These are phyloP conservation scores for Malassezia slooffiae DNA, from an alignment of 1,284 basidiomycete species.

Conservation along the genomic window DNA sequence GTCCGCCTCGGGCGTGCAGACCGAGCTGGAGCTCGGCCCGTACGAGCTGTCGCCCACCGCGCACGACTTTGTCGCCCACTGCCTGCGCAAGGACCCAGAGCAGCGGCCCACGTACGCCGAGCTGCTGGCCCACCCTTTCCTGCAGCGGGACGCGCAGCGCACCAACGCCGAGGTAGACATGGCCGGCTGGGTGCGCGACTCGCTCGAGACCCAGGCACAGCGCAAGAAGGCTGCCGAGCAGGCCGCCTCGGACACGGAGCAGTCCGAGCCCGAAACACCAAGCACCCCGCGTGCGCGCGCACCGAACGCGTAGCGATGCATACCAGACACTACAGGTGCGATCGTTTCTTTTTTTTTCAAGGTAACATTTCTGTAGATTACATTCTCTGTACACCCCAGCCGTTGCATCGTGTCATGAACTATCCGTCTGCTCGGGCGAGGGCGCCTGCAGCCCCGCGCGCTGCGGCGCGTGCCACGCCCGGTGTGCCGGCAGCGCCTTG, in stretches of 20 bases:
- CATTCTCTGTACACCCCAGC: neutral
- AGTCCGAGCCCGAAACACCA: no score
- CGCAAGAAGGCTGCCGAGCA: no score
- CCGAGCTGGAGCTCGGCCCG: constrained; percentile 8
- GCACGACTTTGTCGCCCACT: constrained; percentile 39
- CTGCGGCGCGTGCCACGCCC: no score
- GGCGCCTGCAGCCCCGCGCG: no score
- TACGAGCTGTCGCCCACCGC: constrained; percentile 42
- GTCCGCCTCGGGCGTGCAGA: neutral
- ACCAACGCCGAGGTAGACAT: constrained; percentile 45
- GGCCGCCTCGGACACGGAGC: no score
- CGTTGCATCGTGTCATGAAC: no score
- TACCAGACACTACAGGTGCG: no score
- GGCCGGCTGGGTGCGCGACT: constrained; percentile 37
- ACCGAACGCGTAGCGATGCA: no score
- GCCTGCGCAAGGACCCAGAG: constrained; percentile 50
- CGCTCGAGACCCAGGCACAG: constrained; percentile 13
- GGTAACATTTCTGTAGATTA: neutral
- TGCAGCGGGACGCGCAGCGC: constrained; percentile 48
- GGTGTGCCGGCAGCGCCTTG: no score
- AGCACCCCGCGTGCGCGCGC: no score
- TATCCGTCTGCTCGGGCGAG: no score
- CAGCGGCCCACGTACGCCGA: constrained; percentile 72
- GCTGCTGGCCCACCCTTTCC: constrained; percentile 67
- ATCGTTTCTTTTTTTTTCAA: no score